Base-by-base conservation (phyloP, 2,329 filamentous ascomycete species). In the Esteya vermicola region DNA sequence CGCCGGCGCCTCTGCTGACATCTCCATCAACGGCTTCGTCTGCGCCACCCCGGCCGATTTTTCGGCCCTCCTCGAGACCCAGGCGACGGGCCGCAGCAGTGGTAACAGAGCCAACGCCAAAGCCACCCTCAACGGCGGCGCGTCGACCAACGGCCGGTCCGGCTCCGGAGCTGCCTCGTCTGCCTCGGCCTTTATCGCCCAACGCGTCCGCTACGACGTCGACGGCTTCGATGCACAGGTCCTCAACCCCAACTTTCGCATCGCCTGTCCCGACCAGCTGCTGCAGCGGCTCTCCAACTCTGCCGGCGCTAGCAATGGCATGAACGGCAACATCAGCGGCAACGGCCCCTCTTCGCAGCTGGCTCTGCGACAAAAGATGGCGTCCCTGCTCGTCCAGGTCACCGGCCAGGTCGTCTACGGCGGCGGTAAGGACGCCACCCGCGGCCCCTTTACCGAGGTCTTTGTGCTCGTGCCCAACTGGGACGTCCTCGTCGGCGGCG, bases 381-480 rank as follows among this genome's bases (percentile, higher is more conserved):
- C 78, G 54, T 73, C 78, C 50, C 68, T 93, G 44, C 60, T 80
- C 27, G 71, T 93, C n/a, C 70, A 78, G 43, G 75, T 85, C 39
- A 81, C 74, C 52, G 85, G 85, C 6, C 73, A 66, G 45, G 75
- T 93, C 28, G 70, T 75, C 47, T 80, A 82, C 52, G 78, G 78
- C 36, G 71, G 74, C 43, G 69, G 67, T 43, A 68, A 68, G 48
- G 72, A 78, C 23, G 71, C 73, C 13, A 70, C 70, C 13, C 70
- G 75, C 56, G 75, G 75, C 48, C 75, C 74, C 27, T 93, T 93
- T 56, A 81, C 76, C 51, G 86, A 94, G 57, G 79, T 72, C 1
- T 80, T 93, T 54, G 72, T 93, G 20, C 64, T 94, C 40, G 81
- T 89, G 28, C 85, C 86, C 8, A 84, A 85, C 59, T 70, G 75